A percentile compares a stretch with the other conserved stretches of the same genome.
Conservation (phyloP, 352 stramenopile genomes). For the Elongisporangium senticosum region DNA sequence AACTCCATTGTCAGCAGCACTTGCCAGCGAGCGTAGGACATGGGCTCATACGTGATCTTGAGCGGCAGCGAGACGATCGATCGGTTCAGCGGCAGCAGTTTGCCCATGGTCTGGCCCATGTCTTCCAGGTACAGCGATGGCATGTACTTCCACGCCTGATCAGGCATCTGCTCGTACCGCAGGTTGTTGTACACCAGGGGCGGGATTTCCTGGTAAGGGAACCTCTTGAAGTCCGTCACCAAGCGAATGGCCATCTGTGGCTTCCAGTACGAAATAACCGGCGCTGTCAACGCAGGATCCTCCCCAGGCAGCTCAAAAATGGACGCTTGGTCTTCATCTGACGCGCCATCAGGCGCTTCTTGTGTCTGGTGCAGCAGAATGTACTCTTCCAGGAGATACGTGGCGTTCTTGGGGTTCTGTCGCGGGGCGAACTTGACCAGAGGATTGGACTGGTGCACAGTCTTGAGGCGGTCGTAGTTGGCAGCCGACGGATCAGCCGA, state of each 20-base stretch:
- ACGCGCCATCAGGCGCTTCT: conserved; percentile 4
- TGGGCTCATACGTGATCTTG: conserved; percentile 63
- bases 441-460: conserved; percentile 60
- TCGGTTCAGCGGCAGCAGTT: conserved; percentile 63
- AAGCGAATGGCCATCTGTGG: conserved; percentile 60
- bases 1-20: conserved; percentile 68
- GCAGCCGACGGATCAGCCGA: conserved; percentile 32
- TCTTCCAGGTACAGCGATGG: conserved; percentile 77
- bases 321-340: neutral
- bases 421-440: conserved; percentile 48
- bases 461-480: conserved; percentile 48
- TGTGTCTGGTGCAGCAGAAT: conserved; percentile 11
- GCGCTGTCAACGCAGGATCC: conserved; percentile 23
- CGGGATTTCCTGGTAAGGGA: conserved; percentile 62
- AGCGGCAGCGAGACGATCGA: conserved; percentile 50
- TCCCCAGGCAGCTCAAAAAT: conserved; percentile 1
- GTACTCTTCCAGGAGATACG: conserved; percentile 34
- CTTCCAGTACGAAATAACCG: conserved; percentile 72
- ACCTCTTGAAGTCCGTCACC: conserved; percentile 69
- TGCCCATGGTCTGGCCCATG: conserved; percentile 60
- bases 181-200: conserved; percentile 67
- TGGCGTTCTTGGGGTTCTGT: conserved; percentile 61
- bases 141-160: conserved; percentile 55
- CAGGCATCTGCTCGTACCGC: conserved; percentile 45
- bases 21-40: conserved; percentile 78